Conservation (phyloP, 2,329 filamentous ascomycete species). For the Hyphodiscus sp. region DNA sequence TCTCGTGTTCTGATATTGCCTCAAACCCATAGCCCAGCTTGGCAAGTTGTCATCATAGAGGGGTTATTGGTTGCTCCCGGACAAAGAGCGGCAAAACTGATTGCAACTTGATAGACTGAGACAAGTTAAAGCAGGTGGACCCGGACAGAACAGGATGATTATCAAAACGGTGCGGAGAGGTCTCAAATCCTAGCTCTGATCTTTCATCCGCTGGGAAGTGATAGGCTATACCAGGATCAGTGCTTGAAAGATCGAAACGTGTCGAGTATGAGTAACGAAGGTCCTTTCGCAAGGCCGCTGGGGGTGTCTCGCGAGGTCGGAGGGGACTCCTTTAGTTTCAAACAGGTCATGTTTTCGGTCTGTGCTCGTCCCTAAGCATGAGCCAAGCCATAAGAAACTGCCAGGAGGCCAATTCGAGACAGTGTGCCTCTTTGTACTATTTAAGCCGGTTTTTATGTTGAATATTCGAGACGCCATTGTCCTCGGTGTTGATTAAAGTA, state of each 20-base stretch:
- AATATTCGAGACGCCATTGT: background rate
- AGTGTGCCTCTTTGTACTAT: background rate
- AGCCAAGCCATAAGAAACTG: background rate
- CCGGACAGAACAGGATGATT: constrained; percentile 2
- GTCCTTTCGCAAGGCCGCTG: background rate
- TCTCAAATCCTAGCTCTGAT: constrained; percentile 1
- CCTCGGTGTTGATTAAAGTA: background rate
- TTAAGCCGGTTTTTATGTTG: background rate
- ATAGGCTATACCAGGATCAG: constrained; percentile 9
- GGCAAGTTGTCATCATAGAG: background rate
- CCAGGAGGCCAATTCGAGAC: constrained; percentile 7
- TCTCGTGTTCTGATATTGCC: background rate
- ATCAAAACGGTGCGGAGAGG: constrained; percentile 15
- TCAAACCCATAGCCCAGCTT: background rate
- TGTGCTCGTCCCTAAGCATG: constrained; percentile 6
- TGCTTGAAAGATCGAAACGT: constrained; percentile 2
- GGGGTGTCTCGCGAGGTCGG: no score
- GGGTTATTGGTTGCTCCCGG: background rate
- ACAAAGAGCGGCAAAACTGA: background rate
- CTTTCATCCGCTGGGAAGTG: background rate
- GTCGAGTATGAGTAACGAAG: background rate
- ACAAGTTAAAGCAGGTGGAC: constrained; percentile 6
- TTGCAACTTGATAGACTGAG: background rate
- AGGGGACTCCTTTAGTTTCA: constrained; percentile 1
- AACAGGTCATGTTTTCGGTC: constrained; percentile 5